phyloP scores from a whole-genome alignment of 202 grass and related monocot species.

The Digitaria exilis region DNA sequence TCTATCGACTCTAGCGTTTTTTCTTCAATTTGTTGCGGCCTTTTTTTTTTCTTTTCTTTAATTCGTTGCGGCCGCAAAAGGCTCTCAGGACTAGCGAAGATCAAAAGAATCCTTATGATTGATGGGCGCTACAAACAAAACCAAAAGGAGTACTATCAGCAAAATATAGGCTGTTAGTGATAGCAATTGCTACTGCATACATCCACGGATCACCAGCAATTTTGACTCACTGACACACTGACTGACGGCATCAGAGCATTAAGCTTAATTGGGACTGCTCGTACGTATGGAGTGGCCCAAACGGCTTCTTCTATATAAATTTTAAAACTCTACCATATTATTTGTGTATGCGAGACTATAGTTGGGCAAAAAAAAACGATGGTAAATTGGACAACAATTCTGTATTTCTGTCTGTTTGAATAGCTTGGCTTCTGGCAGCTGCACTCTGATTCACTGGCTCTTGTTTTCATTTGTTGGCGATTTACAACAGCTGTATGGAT shows the following conservation, averaged over 20 bases:
- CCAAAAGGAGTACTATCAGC: neutral
- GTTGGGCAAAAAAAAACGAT: too few relatives aligned
- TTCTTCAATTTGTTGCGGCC: too few relatives aligned
- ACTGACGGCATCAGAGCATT: neutral
- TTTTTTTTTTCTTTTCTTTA: too few relatives aligned
- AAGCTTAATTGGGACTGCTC: neutral
- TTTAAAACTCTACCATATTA: too few relatives aligned
- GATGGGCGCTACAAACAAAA: neutral
- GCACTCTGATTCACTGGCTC: neutral
- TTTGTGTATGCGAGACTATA: too few relatives aligned
- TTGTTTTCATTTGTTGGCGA: neutral
- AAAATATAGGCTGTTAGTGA: constrained; percentile 22
- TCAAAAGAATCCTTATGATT: neutral
- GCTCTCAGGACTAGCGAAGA: neutral
- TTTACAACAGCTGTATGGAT: constrained; percentile 70
- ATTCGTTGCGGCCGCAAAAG: neutral
- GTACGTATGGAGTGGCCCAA: neutral
- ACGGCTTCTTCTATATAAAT: too few relatives aligned
- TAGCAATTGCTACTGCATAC: neutral
- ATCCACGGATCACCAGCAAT: neutral
- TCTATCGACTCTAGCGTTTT: too few relatives aligned
- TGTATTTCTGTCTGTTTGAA: neutral
- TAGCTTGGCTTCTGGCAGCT: too few relatives aligned
- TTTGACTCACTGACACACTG: constrained; percentile 1
- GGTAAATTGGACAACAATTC: too few relatives aligned